Conservation (phyloP, 1,284 basidiomycete species). For the Pseudozyma pruni region DNA sequence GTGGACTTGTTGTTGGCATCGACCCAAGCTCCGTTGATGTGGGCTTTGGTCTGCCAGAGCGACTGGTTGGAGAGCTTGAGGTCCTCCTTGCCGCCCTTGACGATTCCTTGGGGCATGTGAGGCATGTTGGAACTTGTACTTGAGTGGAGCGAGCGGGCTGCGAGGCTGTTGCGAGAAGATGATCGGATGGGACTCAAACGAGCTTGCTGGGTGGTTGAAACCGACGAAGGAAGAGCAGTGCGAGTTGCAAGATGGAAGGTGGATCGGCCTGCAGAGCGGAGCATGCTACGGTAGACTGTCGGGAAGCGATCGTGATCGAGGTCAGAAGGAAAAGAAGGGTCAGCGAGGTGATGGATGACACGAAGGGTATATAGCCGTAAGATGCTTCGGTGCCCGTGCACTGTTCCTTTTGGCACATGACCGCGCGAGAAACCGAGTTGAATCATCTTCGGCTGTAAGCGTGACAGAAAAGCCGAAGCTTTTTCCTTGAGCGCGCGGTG, state of each 20-base stretch:
- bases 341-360: neutral
- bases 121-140: conserved; percentile 42
- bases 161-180: neutral
- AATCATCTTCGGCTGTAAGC: conserved; percentile 8
- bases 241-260: conserved; percentile 17
- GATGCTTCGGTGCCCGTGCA: too few species aligned
- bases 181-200: neutral
- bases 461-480: too few species aligned
- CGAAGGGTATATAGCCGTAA: too few species aligned
- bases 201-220: neutral
- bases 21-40: conserved; percentile 64
- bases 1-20: conserved; percentile 50
- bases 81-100: conserved; percentile 62
- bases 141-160: conserved; percentile 15
- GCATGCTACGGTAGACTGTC: conserved; percentile 29
- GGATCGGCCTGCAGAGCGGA: conserved; percentile 30
- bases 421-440: neutral
- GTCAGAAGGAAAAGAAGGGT: neutral
- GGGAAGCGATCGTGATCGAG: neutral
- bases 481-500: neutral
- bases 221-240: neutral
- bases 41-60: conserved; percentile 56
- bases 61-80: conserved; percentile 57
- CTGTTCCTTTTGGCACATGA: too few species aligned
- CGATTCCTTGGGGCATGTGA: conserved; percentile 64